Percentiles rank a stretch among this genome's conserved stretches.
phyloP scores from a whole-genome alignment of 441 rosid species.

The Arabidopsis lyrata region DNA sequence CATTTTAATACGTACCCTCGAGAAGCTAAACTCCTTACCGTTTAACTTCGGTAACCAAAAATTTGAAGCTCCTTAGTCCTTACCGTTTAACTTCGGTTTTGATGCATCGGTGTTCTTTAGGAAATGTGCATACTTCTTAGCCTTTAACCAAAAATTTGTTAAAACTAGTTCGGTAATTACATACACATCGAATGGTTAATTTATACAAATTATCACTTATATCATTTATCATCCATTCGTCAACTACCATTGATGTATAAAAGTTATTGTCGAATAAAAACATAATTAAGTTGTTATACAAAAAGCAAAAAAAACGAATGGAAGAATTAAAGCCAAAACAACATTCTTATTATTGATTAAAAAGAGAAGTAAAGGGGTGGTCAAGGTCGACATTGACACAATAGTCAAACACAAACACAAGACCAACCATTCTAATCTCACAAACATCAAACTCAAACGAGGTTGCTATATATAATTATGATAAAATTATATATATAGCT shows the following conservation, averaged over 20 bases:
- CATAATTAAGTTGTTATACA: not conserved
- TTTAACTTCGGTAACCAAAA: too few species aligned
- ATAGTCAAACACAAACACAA: conserved; percentile 18
- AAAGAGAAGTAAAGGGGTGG: not conserved
- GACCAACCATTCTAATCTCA: conserved; percentile 25
- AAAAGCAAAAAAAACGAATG: not conserved
- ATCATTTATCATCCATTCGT: not conserved
- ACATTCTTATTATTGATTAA: conserved; percentile 16
- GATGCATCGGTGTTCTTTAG: too few species aligned
- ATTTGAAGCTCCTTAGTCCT: too few species aligned
- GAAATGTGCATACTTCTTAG: too few species aligned
- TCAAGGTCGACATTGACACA: conserved; percentile 23
- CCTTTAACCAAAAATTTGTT: too few species aligned
- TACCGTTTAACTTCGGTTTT: too few species aligned
- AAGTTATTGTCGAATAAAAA: too few species aligned
- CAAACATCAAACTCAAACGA: conserved; percentile 21
- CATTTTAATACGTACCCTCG: too few species aligned
- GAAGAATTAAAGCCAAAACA: not conserved
- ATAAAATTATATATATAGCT: conserved; percentile 29
- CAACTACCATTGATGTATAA: not conserved
- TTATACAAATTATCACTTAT: not conserved
- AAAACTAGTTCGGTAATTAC: too few species aligned
- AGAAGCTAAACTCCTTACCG: too few species aligned
- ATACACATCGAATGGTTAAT: too few species aligned
- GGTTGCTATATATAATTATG: conserved; percentile 28